Conservation (phyloP, 208 protist species). For the Trypanosoma conorhini region DNA sequence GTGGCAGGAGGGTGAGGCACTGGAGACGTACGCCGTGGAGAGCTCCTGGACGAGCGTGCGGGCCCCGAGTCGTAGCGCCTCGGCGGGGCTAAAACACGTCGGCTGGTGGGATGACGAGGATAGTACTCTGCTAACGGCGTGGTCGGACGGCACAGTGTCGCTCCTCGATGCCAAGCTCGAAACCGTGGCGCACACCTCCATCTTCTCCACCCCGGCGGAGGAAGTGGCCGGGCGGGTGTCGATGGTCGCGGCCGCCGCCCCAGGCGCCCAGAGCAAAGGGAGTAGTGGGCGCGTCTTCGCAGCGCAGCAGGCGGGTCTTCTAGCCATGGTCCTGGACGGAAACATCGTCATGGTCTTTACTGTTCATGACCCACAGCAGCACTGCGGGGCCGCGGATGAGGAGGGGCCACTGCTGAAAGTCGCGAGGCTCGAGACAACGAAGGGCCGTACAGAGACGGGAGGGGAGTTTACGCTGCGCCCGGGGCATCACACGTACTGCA, state of each 20-base stretch:
- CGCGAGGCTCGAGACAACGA: neutral
- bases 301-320: slow-evolving; percentile 24
- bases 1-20: slow-evolving; percentile 21
- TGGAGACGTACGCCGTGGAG: slow-evolving; percentile 17
- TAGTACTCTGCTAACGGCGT: slow-evolving; percentile 39
- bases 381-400: neutral
- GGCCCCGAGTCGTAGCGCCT: slow-evolving; percentile 1
- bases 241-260: slow-evolving; percentile 1
- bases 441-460: neutral
- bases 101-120: slow-evolving; percentile 50
- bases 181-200: slow-evolving; percentile 13
- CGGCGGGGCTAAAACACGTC: slow-evolving; percentile 30
- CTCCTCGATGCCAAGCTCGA: slow-evolving; percentile 10
- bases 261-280: neutral
- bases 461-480: slow-evolving; percentile 17
- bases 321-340: slow-evolving; percentile 48
- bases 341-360: slow-evolving; percentile 52
- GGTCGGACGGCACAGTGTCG: slow-evolving; percentile 52
- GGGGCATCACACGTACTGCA: slow-evolving; percentile 42
- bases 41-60: slow-evolving; percentile 18
- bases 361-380: slow-evolving; percentile 17
- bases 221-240: slow-evolving; percentile 4
- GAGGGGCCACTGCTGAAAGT: slow-evolving; percentile 15
- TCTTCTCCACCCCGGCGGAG: slow-evolving; percentile 5
- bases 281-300: slow-evolving; percentile 20